Evolutionary conservation across 768 basidiomycete genomes (phyloP).

Genomic region (Omphalotus guepiniiformis): DNA sequence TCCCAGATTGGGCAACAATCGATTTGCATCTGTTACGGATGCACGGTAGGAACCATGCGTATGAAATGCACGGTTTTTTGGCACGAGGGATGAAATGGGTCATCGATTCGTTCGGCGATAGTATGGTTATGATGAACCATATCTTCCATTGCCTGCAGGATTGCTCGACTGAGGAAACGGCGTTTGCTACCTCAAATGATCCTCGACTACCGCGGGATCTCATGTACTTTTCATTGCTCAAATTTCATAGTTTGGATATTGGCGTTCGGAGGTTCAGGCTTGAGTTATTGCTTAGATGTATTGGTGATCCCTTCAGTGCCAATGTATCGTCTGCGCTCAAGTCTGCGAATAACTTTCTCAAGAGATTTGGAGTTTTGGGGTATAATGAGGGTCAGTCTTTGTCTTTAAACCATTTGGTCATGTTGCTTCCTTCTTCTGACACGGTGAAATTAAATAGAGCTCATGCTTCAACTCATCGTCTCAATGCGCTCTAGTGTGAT

Average conservation of each 20-base stretch:
- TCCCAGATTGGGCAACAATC: not conserved
- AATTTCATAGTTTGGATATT: not conserved
- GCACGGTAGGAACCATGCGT: not conserved
- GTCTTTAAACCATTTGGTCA: not conserved
- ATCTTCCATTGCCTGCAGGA: not conserved
- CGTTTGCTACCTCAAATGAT: not conserved
- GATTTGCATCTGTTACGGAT: not conserved
- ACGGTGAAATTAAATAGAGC: not conserved
- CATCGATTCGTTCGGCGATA: not conserved
- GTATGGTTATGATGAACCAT: not conserved
- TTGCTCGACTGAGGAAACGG: not conserved
- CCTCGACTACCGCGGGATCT: not conserved
- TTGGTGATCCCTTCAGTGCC: not conserved
- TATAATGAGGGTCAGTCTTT: no score
- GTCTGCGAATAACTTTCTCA: no score
- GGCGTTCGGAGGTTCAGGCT: not conserved
- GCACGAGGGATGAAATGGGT: not conserved
- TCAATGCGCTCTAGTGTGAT: not conserved
- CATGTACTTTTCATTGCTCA: not conserved
- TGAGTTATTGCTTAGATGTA: not conserved
- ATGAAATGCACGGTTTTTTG: not conserved
- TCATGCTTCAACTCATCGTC: not conserved
- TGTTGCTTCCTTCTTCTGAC: not conserved
- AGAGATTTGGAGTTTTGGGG: no score
- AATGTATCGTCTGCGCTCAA: no score